These are phyloP conservation scores for Suillus subluteus DNA, from an alignment of 768 basidiomycete species.

Conservation along the genomic window DNA sequence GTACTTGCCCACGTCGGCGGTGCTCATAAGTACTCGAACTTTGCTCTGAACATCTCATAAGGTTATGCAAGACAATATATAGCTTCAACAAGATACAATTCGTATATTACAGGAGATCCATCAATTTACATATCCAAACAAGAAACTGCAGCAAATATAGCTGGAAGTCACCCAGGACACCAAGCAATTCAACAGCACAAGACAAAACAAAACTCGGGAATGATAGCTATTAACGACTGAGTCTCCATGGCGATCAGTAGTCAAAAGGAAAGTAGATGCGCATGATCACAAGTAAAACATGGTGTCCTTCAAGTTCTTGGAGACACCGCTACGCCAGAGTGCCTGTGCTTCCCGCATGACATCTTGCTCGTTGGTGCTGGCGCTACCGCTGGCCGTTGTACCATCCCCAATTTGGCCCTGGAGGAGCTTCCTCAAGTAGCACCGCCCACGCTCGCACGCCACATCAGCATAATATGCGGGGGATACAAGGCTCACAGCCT, in stretches of 20 bases:
- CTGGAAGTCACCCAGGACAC: background rate
- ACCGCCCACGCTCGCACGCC: slow-evolving; percentile 57
- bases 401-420: slow-evolving; percentile 35
- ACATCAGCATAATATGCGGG: slow-evolving; percentile 49
- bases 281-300: slow-evolving; percentile 73
- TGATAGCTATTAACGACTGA: background rate
- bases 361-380: slow-evolving; percentile 48
- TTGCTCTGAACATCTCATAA: background rate
- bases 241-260: background rate
- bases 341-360: slow-evolving; percentile 55
- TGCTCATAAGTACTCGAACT: background rate
- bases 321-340: slow-evolving; percentile 62
- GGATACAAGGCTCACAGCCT: slow-evolving; percentile 41
- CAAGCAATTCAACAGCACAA: background rate
- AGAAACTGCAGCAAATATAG: background rate
- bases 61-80: background rate
- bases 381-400: slow-evolving; percentile 36
- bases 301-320: slow-evolving; percentile 56
- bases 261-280: background rate
- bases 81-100: background rate
- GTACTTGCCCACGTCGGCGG: background rate
- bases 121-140: background rate
- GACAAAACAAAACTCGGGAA: slow-evolving; percentile 3
- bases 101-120: background rate
- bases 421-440: slow-evolving; percentile 53